Base-by-base conservation (phyloP, 192 early-diverging fungal genomes). In the Dimargaris xerosporica region DNA sequence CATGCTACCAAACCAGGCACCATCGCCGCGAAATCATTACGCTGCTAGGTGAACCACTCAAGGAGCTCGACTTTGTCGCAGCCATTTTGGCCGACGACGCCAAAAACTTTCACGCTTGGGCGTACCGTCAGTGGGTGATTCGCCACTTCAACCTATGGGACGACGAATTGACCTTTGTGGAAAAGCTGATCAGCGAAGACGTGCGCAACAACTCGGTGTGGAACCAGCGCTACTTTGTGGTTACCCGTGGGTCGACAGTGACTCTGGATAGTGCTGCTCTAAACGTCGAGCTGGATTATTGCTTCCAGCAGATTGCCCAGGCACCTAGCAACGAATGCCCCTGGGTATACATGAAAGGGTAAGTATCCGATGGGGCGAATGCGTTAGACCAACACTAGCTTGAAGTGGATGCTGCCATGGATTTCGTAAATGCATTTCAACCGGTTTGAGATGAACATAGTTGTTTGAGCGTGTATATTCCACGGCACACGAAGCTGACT, bases 61-160 rank as follows among this genome's bases (percentile, higher is more conserved):
- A 67, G 1, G 97, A 99, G 71, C 66, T 90, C 31, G 66, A 69
- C 12, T 94, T 91, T 55, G 76, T 95, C 45, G 79, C 83, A 41
- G 39, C 60, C 1, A 70, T 88, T 21, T 68, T 99, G 28, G 80
- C 76, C 28, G 72, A 77, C 10, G 97, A 98, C 52, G 80, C 90
- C 23, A 99, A 99, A 70, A 99, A 99, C 72, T 99, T 98, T 69
- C 97, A 99, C 72, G 91, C 89, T 0, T 99, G 97, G 97, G 81
- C 85, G 1, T 97, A 99, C 69, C 82, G 86, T 78, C 95, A 99
- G 71, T 97, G 93, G 92, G 75, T 97, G 21, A 76, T 96, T 7
- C 69, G 62, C 21, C 72, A 70, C 23, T 96, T 91, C 66, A 72
- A 77, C 25, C 59, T 82, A 5, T 99, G 92, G 92, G 72, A 82